These are phyloP conservation scores for Simplicillium aogashimaense DNA, from an alignment of 2,329 filamentous ascomycete species.

Conservation along the genomic window DNA sequence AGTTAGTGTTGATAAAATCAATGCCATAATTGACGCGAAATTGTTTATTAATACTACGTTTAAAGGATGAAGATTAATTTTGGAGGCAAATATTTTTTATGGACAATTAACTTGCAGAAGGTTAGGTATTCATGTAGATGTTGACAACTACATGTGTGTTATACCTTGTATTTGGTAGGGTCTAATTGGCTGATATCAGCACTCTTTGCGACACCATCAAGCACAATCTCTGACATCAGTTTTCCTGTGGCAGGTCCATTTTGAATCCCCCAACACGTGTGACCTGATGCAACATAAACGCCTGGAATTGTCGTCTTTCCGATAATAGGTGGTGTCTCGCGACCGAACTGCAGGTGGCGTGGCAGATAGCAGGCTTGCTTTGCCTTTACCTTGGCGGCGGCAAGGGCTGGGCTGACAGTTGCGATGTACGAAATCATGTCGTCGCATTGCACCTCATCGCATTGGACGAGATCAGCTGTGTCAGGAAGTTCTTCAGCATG, in stretches of 20 bases:
- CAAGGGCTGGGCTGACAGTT: slow-evolving; percentile 55
- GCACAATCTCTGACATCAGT: slow-evolving; percentile 68
- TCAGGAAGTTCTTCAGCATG: slow-evolving; percentile 62
- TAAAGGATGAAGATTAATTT: not conserved
- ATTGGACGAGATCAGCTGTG: slow-evolving; percentile 63
- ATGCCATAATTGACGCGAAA: not conserved
- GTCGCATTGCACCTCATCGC: slow-evolving; percentile 68
- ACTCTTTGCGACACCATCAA: slow-evolving; percentile 61
- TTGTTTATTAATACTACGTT: not conserved
- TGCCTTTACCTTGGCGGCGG: slow-evolving; percentile 57
- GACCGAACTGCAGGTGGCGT: slow-evolving; percentile 54
- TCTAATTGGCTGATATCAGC: slow-evolving; percentile 58
- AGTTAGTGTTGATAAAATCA: not conserved
- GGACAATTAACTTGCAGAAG: not conserved
- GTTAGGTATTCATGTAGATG: not conserved
- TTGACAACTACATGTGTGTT: slow-evolving; percentile 3
- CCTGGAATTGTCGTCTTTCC: slow-evolving; percentile 66
- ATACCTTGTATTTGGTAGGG: slow-evolving; percentile 53
- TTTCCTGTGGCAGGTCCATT: slow-evolving; percentile 84
- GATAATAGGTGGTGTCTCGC: slow-evolving; percentile 60
- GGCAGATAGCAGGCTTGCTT: slow-evolving; percentile 93
- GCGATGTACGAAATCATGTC: slow-evolving; percentile 74
- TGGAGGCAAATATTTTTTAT: not conserved
- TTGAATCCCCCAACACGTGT: slow-evolving; percentile 98
- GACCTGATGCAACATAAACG: slow-evolving; percentile 73